Conservation (phyloP, 2,329 filamentous ascomycete species). For the Teratosphaeriaceae sp. region DNA sequence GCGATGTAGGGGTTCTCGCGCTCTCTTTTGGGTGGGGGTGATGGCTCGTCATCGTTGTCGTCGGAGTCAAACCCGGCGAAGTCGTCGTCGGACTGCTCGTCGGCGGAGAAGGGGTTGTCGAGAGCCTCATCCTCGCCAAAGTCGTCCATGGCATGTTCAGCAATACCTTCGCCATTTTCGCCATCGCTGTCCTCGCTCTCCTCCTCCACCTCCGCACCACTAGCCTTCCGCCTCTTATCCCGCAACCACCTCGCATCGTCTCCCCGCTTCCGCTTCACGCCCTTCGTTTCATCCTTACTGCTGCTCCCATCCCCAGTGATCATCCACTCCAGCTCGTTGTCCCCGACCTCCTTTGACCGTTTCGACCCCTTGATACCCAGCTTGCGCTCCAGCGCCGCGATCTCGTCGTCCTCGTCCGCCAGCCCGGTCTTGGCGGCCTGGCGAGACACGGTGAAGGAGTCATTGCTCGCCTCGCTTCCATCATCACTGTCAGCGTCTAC, state of each 20-base stretch:
- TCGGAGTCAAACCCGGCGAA: constrained; percentile 28
- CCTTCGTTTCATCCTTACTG: constrained; percentile 35
- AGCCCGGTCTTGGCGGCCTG: constrained; percentile 45
- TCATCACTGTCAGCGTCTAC: constrained; percentile 2
- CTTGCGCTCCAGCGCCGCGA: constrained; percentile 79
- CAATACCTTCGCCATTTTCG: constrained; percentile 10
- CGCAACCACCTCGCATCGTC: constrained; percentile 55
- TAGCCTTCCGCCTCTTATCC: constrained; percentile 51
- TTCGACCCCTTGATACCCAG: constrained; percentile 76
- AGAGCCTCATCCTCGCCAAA: constrained; percentile 35
- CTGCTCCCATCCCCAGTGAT: constrained; percentile 59
- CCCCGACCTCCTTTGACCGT: constrained; percentile 58
- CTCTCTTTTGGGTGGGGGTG: constrained; percentile 36
- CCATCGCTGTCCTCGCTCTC: constrained; percentile 21
- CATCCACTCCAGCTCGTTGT: constrained; percentile 73
- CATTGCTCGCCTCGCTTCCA: constrained; percentile 9
- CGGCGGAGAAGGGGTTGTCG: constrained; percentile 28
- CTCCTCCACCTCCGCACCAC: constrained; percentile 23
- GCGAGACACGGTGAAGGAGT: constrained; percentile 15
- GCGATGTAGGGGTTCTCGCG: constrained; percentile 88
- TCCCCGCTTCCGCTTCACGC: constrained; percentile 48
- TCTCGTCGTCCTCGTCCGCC: constrained; percentile 79
- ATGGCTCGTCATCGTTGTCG: constrained; percentile 28
- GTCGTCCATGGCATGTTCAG: not conserved
- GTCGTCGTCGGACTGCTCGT: constrained; percentile 21